Conservation (phyloP, 257 asterid genomes). For the Henckelia pumila region DNA sequence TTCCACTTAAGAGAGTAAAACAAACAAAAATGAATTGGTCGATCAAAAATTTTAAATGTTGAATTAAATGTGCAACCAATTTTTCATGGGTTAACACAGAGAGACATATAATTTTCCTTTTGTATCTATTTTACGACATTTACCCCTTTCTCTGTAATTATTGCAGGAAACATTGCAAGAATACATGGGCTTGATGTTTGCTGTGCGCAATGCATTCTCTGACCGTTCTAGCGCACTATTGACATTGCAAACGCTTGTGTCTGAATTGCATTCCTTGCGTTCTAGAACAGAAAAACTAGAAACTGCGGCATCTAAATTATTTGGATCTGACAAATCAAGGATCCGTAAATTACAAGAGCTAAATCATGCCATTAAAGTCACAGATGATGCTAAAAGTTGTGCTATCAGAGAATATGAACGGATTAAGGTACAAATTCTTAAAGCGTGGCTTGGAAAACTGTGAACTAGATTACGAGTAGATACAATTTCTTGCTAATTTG, state of each 20-base stretch:
- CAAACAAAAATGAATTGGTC: conserved; percentile 4
- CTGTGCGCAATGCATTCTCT: conserved; percentile 74
- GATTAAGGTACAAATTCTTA: conserved; percentile 63
- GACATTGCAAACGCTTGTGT: conserved; percentile 88
- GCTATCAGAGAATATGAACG: conserved; percentile 84
- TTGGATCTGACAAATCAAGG: conserved; percentile 85
- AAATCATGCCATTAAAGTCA: conserved; percentile 70
- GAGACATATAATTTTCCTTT: conserved; percentile 6
- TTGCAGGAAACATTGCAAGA: conserved; percentile 83
- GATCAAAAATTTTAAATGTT: not conserved
- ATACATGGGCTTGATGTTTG: conserved; percentile 85
- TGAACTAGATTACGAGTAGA: conserved; percentile 16
- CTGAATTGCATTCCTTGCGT: conserved; percentile 81
- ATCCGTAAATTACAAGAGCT: conserved; percentile 66
- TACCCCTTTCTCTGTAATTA: conserved; percentile 20
- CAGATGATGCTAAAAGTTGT: conserved; percentile 82
- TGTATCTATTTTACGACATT: not conserved
- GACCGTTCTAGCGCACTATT: conserved; percentile 94
- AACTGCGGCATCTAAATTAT: conserved; percentile 62
- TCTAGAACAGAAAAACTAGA: conserved; percentile 81
- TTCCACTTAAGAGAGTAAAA: conserved; percentile 16
- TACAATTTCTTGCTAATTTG: conserved; percentile 20
- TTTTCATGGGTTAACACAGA: not conserved
- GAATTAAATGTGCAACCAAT: conserved; percentile 10
- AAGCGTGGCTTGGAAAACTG: conserved; percentile 8